These are phyloP conservation scores for Pichia sp. DNA, from an alignment of 1,139 yeast genomes.

Conservation along the genomic window DNA sequence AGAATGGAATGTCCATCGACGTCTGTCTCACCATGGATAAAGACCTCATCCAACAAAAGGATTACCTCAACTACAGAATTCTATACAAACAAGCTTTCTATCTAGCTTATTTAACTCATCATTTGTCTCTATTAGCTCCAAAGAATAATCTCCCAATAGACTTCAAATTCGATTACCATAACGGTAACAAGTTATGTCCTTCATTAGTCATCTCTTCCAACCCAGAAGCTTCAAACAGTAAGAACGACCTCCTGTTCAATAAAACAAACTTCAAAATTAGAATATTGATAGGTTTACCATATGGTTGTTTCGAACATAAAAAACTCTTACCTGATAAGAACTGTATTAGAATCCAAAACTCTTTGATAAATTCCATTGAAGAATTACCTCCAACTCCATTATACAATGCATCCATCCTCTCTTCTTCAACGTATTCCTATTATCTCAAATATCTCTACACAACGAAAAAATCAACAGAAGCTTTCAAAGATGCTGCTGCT, in stretches of 20 bases:
- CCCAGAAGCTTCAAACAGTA: conserved; percentile 34
- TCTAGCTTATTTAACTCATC: conserved; percentile 71
- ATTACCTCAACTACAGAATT: conserved; percentile 86
- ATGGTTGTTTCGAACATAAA: conserved; percentile 66
- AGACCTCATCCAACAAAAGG: conserved; percentile 75
- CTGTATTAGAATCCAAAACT: conserved; percentile 60
- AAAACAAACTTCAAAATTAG: conserved; percentile 73
- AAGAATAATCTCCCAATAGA: conserved; percentile 59
- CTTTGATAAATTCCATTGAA: conserved; percentile 33
- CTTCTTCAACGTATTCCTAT: conserved; percentile 66
- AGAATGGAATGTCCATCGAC: conserved; percentile 66
- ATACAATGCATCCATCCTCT: conserved; percentile 76
- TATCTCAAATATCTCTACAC: conserved; percentile 76
- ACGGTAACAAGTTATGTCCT: conserved; percentile 68
- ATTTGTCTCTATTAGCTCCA: conserved; percentile 53
- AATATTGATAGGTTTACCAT: conserved; percentile 70
- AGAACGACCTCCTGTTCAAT: conserved; percentile 52
- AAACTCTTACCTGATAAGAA: conserved; percentile 78
- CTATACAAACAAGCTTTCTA: conserved; percentile 88
- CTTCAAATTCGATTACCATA: conserved; percentile 57
- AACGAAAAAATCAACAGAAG: conserved; percentile 70
- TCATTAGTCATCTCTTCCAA: conserved; percentile 54
- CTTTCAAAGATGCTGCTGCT: conserved; percentile 86
- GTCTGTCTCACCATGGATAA: conserved; percentile 81
- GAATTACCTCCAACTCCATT: conserved; percentile 74